Evolutionary conservation across 2,329 filamentous ascomycete genomes (phyloP), one percentile per base, ranked within the genome.

Genomic region (Penicillium expansum): DNA sequence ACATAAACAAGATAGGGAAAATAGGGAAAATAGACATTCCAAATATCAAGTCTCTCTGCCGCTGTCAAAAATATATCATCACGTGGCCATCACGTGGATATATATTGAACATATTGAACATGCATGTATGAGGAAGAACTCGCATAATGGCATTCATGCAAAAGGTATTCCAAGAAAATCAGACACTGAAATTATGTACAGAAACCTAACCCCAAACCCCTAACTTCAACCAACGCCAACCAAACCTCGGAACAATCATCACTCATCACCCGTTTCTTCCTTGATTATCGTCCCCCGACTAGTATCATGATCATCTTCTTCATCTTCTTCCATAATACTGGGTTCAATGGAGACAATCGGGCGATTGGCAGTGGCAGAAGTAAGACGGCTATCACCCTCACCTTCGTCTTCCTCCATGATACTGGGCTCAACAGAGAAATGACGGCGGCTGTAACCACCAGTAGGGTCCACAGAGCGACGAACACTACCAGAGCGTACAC

Each of bases 311-410:
- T 67, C 67, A 22, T 75, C 71, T 18, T 72, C 71, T 61, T 76
- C 72, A 43, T 76, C 72, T 30, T 74, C 73, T 44, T 76, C 71
- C 59, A 73, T 67, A 9, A 75, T 71, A 53, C 71, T 75, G 16
- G 70, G 70, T 48, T 77, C 71, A 10, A 72, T 59, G 1, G 69
- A 67, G 18, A 73, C 58, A 18, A 62, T 58, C 11, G 52, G 52
- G 0, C 67, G 67, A 24, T 66, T 63, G 22, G 60, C 55, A 14
- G 58, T 59, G 4, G 57, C 60, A 16, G 70, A 70, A 20, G 65
- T 64, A 24, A 72, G 56, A 10, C 67, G 67, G 18, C 65, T 69
- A 32, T 66, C 61, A 54, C 69, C 66, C 29, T 68, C 71, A 30
- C 53, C 65, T 55, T 71, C 71, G 7, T 69, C 69, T 35, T 74